A percentile compares a stretch with the other conserved stretches of the same genome.
Evolutionary conservation across 306 rosid species (phyloP).

Genomic region (Malus sieversii): DNA sequence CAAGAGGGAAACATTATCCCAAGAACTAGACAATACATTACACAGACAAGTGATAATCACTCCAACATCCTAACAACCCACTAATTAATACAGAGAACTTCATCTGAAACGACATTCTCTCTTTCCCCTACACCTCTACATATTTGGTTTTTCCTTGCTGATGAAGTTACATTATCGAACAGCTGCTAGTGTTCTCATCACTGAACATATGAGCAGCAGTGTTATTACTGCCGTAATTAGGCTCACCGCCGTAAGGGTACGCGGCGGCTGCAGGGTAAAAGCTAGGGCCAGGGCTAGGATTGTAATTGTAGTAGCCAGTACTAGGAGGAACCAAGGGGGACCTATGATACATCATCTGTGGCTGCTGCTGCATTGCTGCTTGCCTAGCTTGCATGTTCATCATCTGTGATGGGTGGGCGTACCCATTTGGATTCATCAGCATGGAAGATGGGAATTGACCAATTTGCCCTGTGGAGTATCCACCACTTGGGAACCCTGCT

Average conservation of each 20-base stretch:
- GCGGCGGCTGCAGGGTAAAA: not conserved
- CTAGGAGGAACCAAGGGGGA: conserved; percentile 58
- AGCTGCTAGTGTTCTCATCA: conserved; percentile 68
- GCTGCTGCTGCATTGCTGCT: conserved; percentile 50
- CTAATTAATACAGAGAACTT: not conserved
- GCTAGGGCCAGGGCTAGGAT: conserved; percentile 27
- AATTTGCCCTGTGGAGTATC: conserved; percentile 31
- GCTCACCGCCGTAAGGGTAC: conserved; percentile 20
- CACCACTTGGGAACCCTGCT: conserved; percentile 34
- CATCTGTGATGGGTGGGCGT: conserved; percentile 35
- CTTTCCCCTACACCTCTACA: not conserved
- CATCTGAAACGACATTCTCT: not conserved
- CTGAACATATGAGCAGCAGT: conserved; percentile 69
- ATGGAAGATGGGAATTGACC: conserved; percentile 30
- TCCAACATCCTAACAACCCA: not conserved
- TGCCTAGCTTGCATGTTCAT: conserved; percentile 55
- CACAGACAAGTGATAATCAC: not conserved
- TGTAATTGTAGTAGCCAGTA: conserved; percentile 57
- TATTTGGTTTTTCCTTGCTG: not conserved
- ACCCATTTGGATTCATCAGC: conserved; percentile 54
- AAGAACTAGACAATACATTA: conserved; percentile 2
- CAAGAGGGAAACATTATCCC: not conserved
- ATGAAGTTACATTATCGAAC: conserved; percentile 60
- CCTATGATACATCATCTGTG: conserved; percentile 88
- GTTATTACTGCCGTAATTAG: conserved; percentile 31